phyloP scores from a whole-genome alignment of 2,329 filamentous ascomycete species.

The Colletotrichum lentis region DNA sequence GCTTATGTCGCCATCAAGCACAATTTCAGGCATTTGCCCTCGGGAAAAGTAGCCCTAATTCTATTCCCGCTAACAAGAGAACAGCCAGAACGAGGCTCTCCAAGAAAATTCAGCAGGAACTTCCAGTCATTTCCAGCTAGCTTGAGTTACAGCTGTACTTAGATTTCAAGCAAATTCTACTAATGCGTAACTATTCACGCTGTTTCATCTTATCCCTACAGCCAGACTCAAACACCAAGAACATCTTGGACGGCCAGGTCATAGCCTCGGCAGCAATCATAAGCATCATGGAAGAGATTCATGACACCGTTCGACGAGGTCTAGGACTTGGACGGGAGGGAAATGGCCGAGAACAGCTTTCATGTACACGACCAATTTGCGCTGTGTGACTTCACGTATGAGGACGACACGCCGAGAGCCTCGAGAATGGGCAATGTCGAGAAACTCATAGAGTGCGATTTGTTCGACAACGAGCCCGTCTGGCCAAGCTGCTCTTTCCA shows the following conservation, averaged over 20 bases:
- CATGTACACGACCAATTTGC: background rate
- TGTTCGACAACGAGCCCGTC: background rate
- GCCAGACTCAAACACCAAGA: slow-evolving; percentile 7
- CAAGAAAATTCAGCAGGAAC: background rate
- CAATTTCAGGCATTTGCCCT: background rate
- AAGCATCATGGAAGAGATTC: background rate
- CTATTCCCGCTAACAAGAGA: background rate
- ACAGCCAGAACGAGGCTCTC: background rate
- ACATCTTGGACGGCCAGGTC: slow-evolving; percentile 6
- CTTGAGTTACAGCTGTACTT: slow-evolving; percentile 5
- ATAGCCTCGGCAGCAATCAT: background rate
- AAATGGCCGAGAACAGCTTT: background rate
- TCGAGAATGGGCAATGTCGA: slow-evolving; percentile 1
- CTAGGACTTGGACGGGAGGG: background rate
- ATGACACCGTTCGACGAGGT: background rate
- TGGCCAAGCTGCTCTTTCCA: slow-evolving; percentile 14
- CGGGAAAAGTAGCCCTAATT: background rate
- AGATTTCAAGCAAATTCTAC: background rate
- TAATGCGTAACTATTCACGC: background rate
- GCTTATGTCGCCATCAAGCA: background rate
- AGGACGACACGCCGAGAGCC: background rate
- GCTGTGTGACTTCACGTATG: background rate
- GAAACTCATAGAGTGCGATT: background rate
- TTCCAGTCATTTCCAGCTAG: background rate
- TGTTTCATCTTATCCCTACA: slow-evolving; percentile 11